Percentiles rank a stretch among this genome's conserved stretches.
Evolutionary conservation across 2,329 filamentous ascomycete genomes (phyloP).

Genomic region (Ophiognomonia clavigignenti-juglandacearum): DNA sequence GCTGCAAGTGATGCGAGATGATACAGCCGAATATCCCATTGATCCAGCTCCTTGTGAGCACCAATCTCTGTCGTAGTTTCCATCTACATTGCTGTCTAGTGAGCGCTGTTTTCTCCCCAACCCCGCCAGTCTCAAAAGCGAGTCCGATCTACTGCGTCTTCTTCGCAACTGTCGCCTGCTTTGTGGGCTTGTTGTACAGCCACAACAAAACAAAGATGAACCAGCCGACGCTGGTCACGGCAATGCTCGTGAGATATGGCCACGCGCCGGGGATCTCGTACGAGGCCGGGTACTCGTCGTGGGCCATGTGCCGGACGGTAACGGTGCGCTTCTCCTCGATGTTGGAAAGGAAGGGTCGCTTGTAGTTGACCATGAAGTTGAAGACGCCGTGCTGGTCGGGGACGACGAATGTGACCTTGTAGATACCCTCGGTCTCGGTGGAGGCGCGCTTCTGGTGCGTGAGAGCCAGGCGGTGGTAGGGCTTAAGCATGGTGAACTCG

Average conservation of each 20-base stretch:
- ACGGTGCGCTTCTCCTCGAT: conserved; percentile 94
- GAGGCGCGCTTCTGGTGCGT: conserved; percentile 42
- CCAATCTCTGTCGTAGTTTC: not conserved
- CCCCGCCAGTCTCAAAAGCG: not conserved
- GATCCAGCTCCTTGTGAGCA: conserved; percentile 5
- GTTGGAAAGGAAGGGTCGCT: conserved; percentile 83
- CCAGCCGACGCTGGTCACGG: conserved; percentile 78
- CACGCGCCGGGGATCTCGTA: conserved; percentile 86
- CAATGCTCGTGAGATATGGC: conserved; percentile 91
- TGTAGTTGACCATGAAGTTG: conserved; percentile 97
- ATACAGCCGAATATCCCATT: conserved; percentile 1
- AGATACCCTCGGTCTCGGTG: conserved; percentile 62
- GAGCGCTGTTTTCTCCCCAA: too few relatives aligned
- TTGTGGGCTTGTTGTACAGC: conserved; percentile 63
- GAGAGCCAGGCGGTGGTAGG: conserved; percentile 86
- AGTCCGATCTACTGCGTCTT: conserved; percentile 39
- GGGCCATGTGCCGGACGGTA: conserved; percentile 91
- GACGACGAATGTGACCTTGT: conserved; percentile 69
- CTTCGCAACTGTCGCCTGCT: conserved; percentile 31
- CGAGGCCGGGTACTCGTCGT: conserved; percentile 92
- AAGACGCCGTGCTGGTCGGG: conserved; percentile 99
- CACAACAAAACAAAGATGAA: conserved; percentile 80
- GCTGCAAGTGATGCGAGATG: conserved; percentile 3
- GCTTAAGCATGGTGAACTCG: conserved; percentile 97
- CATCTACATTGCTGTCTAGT: too few relatives aligned